Evolutionary conservation across 139 green algal genomes (phyloP).

Genomic region (Chlorella sp.): DNA sequence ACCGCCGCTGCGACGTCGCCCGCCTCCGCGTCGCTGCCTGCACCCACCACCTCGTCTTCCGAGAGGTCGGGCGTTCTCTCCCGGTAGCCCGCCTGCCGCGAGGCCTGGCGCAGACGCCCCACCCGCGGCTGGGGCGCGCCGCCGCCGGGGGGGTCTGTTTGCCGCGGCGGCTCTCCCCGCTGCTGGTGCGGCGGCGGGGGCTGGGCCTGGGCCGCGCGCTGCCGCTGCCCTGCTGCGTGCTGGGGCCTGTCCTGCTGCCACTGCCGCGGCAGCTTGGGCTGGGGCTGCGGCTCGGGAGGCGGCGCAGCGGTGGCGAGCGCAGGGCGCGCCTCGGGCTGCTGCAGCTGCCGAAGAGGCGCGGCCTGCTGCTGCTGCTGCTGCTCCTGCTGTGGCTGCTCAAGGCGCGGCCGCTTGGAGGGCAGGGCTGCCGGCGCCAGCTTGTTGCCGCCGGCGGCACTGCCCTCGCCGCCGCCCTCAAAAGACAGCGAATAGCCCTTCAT

Average conservation of each 20-base stretch:
- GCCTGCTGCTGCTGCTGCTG: not conserved
- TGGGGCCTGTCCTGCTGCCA: not conserved
- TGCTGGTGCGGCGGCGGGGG: too few relatives aligned
- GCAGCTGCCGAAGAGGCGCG: not conserved
- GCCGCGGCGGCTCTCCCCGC: not conserved
- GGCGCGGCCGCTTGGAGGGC: too few relatives aligned
- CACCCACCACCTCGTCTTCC: constrained; percentile 21
- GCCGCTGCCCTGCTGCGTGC: not conserved
- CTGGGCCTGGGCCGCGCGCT: not conserved
- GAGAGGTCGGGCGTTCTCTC: constrained; percentile 19
- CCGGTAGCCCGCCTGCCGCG: constrained; percentile 12
- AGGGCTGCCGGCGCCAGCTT: too few relatives aligned
- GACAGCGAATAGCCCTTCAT: not conserved
- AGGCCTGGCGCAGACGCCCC: constrained; percentile 18
- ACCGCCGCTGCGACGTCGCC: constrained; percentile 25
- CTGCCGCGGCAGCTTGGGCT: constrained; percentile 19
- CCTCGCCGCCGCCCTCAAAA: too few relatives aligned
- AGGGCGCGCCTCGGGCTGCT: not conserved
- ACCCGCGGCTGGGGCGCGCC: too few relatives aligned
- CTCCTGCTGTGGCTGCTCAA: not conserved
- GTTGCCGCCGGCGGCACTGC: too few relatives aligned
- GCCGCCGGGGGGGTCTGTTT: too few relatives aligned
- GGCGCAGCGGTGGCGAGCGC: too few relatives aligned
- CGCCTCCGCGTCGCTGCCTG: constrained; percentile 16
- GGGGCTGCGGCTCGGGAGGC: not conserved